Conservation (phyloP, 306 rosid species). For the Begonia loranthoides region DNA sequence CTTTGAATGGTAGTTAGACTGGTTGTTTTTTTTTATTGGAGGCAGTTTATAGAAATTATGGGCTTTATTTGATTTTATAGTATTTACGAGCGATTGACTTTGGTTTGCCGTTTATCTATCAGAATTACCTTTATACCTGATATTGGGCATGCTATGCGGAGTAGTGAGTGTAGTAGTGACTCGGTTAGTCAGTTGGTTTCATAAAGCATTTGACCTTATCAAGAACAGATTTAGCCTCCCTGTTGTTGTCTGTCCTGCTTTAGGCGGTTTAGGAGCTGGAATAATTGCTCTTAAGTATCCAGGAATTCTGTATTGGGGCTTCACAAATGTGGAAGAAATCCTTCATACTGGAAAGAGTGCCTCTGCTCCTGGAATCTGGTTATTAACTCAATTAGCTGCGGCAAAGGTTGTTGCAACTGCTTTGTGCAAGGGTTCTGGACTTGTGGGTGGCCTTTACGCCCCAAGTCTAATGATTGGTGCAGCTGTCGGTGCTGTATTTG, state of each 20-base stretch:
- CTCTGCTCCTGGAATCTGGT: slow-evolving; percentile 98
- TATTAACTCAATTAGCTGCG: slow-evolving; percentile 60
- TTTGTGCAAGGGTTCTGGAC: slow-evolving; percentile 97
- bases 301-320: slow-evolving; percentile 96
- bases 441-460: slow-evolving; percentile 98
- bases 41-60: too few species aligned
- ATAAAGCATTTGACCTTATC: slow-evolving; percentile 44
- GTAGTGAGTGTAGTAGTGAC: slow-evolving; percentile 79
- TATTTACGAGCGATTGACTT: background rate
- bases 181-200: slow-evolving; percentile 85
- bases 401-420: slow-evolving; percentile 96
- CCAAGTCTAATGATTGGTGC: slow-evolving; percentile 99
- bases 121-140: slow-evolving; percentile 90
- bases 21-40: too few species aligned
- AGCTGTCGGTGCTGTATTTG: slow-evolving; percentile 98
- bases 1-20: too few species aligned
- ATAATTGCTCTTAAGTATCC: slow-evolving; percentile 96
- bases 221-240: slow-evolving; percentile 83
- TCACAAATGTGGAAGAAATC: slow-evolving; percentile 97
- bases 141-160: slow-evolving; percentile 98
- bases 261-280: slow-evolving; percentile 96
- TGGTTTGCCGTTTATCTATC: slow-evolving; percentile 24
- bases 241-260: slow-evolving; percentile 77
- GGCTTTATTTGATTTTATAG: too few species aligned
- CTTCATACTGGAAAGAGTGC: slow-evolving; percentile 83